Conservation (phyloP, 2,329 filamentous ascomycete species). For the Aspergillus fumigatus region DNA sequence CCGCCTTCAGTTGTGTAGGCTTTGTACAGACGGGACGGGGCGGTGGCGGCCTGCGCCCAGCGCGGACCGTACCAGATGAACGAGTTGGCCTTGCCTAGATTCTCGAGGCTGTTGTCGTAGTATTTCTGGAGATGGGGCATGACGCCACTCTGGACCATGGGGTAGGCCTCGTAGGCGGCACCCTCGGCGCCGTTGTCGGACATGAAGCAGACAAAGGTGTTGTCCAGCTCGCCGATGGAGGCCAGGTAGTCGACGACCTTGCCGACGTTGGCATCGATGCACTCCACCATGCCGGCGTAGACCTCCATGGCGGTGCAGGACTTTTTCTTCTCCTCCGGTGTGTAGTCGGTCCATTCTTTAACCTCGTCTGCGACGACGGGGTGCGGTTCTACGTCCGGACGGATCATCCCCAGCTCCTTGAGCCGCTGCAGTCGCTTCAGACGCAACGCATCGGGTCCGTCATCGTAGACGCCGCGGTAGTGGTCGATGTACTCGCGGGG, state of each 20-base stretch:
- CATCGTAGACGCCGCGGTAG: conserved; percentile 57
- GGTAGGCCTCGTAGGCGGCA: conserved; percentile 56
- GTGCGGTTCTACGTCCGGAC: conserved; percentile 40
- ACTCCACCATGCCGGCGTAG: conserved; percentile 61
- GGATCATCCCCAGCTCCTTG: conserved; percentile 55
- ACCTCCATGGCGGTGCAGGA: conserved; percentile 55
- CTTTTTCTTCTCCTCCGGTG: conserved; percentile 35
- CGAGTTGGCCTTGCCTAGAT: conserved; percentile 53
- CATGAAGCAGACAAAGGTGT: conserved; percentile 62
- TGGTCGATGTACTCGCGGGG: conserved; percentile 52
- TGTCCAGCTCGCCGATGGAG: conserved; percentile 55
- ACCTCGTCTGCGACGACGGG: conserved; percentile 43
- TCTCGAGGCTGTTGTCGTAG: conserved; percentile 56
- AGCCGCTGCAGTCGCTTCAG: conserved; percentile 50
- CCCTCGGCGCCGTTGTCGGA: conserved; percentile 61
- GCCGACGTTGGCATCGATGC: conserved; percentile 58
- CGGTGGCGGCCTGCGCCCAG: conserved; percentile 53
- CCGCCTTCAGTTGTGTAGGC: conserved; percentile 48
- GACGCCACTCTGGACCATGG: conserved; percentile 52
- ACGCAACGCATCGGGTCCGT: conserved; percentile 56
- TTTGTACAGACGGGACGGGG: conserved; percentile 48
- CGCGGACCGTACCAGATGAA: conserved; percentile 59
- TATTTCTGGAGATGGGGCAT: conserved; percentile 53
- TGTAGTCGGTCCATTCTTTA: conserved; percentile 35
- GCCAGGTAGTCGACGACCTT: conserved; percentile 55